Conservation (phyloP, 148 eudicot genomes). For the Polygonum maritimum region DNA sequence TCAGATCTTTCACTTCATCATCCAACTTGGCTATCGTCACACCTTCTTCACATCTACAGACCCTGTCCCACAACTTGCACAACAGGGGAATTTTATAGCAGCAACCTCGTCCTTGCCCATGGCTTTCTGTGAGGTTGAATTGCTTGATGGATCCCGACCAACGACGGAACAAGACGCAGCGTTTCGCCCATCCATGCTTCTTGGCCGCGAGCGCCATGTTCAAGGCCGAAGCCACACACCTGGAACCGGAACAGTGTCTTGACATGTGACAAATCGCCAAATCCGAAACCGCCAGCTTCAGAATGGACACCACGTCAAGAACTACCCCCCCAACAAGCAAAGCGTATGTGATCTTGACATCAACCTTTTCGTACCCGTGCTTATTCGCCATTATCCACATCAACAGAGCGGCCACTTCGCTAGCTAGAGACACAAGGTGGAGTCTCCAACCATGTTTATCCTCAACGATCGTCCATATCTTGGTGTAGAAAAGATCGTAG, state of each 20-base stretch:
- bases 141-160: neutral
- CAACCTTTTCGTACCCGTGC: neutral
- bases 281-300: neutral
- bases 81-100: neutral
- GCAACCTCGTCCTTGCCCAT: neutral
- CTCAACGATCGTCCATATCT: neutral
- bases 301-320: neutral
- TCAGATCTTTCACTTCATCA: neutral
- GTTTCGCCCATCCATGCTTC: neutral
- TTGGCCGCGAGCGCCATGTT: neutral
- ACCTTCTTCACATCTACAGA: neutral
- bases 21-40: neutral
- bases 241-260: neutral
- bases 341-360: neutral
- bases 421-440: neutral
- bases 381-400: neutral
- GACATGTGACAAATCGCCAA: neutral
- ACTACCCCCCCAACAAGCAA: neutral
- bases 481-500: conserved; percentile 1
- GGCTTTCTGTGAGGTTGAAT: neutral
- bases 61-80: neutral
- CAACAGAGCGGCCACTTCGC: neutral
- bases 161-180: neutral
- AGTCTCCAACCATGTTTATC: neutral
- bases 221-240: neutral